Evolutionary conservation across 2,329 filamentous ascomycete genomes (phyloP), one percentile per base, ranked within the genome.

Genomic region (Beauveria varroae): DNA sequence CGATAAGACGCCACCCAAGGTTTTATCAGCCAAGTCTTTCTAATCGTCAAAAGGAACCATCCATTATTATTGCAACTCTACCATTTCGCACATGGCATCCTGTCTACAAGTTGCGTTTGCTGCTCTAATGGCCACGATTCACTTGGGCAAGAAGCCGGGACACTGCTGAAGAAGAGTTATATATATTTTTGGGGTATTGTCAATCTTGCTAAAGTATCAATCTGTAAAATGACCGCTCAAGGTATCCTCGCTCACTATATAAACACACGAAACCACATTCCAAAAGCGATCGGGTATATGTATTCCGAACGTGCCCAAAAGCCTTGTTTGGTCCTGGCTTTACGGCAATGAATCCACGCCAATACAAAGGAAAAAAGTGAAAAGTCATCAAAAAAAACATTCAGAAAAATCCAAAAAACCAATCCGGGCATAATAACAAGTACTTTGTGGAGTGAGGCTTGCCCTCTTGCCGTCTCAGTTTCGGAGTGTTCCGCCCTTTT

Each of bases 251-350:
- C 57, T 60, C 41, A 50, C 50, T 60, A 53, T 26, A 53, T 47
- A 59, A 58, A 58, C 34, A 60, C 40, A 52, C 22, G 37, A 57
- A 50, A 28, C 26, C 57, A 59, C 37, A 22, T 43, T 60, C 46
- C 55, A 57, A 44, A 51, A 44, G 46, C 40, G 26, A 46, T 40
- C 50, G 57, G 57, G 57, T 60, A 60, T 60, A 60, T 46, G n/a
- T 72, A 72, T 3, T 59, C 47, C 56, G 50, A 50, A 34, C 18
- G 20, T 30, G 34, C 47, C 70, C 64, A 63, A 47, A 71, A 69
- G 26, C 69, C 65, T 63, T 62, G 12, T 64, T 65, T n/a, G 65
- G 68, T 51, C 72, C 71, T 65, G 56, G 47, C 49, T 52, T 26
- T 16, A 26, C 14, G 9, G 40, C 49, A 26, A 26, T 22, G 46